These are phyloP conservation scores for Diplodia corticola DNA, from an alignment of 2,329 filamentous ascomycete genomes.

Conservation along the genomic window DNA sequence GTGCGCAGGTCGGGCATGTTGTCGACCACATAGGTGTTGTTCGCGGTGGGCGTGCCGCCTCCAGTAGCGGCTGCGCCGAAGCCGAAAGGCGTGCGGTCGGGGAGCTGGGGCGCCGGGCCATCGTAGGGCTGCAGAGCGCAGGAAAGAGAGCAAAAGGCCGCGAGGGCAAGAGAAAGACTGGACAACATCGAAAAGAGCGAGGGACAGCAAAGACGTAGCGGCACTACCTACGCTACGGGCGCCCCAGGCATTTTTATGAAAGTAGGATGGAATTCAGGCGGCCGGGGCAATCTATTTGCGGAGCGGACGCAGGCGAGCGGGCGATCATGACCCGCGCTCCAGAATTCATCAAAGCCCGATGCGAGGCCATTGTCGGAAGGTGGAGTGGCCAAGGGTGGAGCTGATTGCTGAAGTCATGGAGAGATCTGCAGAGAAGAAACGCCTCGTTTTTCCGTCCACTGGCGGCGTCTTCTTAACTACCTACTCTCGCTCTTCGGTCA, in stretches of 20 bases:
- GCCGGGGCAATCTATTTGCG: slow-evolving; percentile 2
- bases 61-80: slow-evolving; percentile 14
- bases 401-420: neutral
- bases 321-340: slow-evolving; percentile 11
- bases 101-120: slow-evolving; percentile 3
- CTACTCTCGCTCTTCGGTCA: neutral
- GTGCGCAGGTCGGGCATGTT: slow-evolving; percentile 18
- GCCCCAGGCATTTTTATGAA: neutral
- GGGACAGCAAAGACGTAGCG: neutral
- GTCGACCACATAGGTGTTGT: slow-evolving; percentile 16
- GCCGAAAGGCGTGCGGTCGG: slow-evolving; percentile 8
- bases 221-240: slow-evolving; percentile 3
- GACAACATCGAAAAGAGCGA: slow-evolving; percentile 1
- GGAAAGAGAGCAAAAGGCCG: neutral
- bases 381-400: neutral
- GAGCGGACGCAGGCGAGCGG: neutral
- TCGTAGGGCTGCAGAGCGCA: slow-evolving; percentile 6
- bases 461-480: neutral
- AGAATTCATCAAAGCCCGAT: slow-evolving; percentile 8
- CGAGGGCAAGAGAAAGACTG: neutral
- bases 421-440: slow-evolving; percentile 1
- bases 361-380: neutral
- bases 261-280: neutral
- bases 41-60: slow-evolving; percentile 2
- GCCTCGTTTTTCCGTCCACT: slow-evolving; percentile 7